Evolutionary conservation across 73 alveolate species (phyloP), one percentile per base, ranked within the genome.

Genomic region (Breviolum minutum): DNA sequence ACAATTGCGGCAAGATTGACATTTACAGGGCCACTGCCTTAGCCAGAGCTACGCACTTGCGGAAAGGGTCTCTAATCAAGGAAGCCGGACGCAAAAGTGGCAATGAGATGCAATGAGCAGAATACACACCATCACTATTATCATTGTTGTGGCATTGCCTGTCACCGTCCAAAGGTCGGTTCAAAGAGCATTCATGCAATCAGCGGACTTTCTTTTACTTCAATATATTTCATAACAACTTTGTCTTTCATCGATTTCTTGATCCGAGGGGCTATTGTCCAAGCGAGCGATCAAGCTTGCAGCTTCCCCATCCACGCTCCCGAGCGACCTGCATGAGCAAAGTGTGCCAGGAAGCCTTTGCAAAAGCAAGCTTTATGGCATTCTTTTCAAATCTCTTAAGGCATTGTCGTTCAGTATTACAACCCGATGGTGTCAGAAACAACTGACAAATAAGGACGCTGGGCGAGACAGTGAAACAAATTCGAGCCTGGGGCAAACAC

Each of bases 401-500:
- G 54, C 54, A 40, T 40, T 40, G 5, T 3, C 54, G 0, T 40
- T 40, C 54, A 40, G 54, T 40, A 0, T 40, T 40, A 3, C 54
- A 40, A 40, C 54, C 77, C 24, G 77, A 68, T 68, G 77, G 77
- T 68, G 54, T 40, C 54, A 40, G 54, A 3, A 40, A 40, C 54
- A 40, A 40, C n/a, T n/a, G n/a, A 40, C 54, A 40, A 40, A 40
- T 40, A 40, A 40, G 54, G 5, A 40, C 54, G 3, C 54, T 14
- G 9, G 60, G 12, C 86, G 19, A n/a, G 30, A 76, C 20, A 9
- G 7, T 26, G 27, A 77, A 17, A 14, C 8, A 16, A 22, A 7
- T 9, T 14, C 96, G 62, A 6, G 87, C 96, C 96, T 90, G 27
- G 96, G 96, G 62, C 96, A 90, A 48, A 74, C 96, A 19, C 96